Evolutionary conservation across 768 basidiomycete species (phyloP), one percentile per base, ranked within the genome.

Genomic region (Lentinula boryana): DNA sequence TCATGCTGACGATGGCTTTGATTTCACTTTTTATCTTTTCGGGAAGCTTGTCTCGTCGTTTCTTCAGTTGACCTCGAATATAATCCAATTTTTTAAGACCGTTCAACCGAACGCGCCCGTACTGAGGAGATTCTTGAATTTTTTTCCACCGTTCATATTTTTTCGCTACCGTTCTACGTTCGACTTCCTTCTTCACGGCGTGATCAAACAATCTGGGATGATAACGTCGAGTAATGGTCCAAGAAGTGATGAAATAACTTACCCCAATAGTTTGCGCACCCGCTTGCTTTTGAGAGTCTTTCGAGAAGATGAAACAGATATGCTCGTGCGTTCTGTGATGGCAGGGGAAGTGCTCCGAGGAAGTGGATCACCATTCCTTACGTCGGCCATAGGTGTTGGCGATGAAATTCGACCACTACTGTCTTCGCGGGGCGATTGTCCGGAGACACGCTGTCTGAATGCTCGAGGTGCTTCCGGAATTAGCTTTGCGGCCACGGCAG

Each of bases 111-210:
- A 65, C 48, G 35, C 60, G 63, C 4, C 41, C 43, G 55, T 66
- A 64, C 55, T 64, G 63, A 15, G 35, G 40, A 5, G 66, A 65
- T 7, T 51, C 31, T 50, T 65, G 64, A 3, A 60, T 56, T 33
- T 33, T 50, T 23, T 60, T 64, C 61, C 61, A 67, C 13, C 15
- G 31, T 4, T 50, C 54, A 13, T 60, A 58, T 43, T 58, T 49
- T 13, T 58, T 33, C 8, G 55, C 21, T 12, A 40, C 38, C 13
- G 55, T 56, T 27, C 32, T 21, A 32, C 23, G 40, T 32, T 56
- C 18, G 38, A 56, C 40, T 32, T 56, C 55, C 5, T 36, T 31
- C 40, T 56, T 56, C n/a, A 56, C 40, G 12, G 55, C 55, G 38
- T 56, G 40, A 32, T 56, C 55, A 40, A 56, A 56, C 21, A 31